These are phyloP conservation scores for Rosa rugosa DNA, from an alignment of 306 rosid species.

Conservation along the genomic window DNA sequence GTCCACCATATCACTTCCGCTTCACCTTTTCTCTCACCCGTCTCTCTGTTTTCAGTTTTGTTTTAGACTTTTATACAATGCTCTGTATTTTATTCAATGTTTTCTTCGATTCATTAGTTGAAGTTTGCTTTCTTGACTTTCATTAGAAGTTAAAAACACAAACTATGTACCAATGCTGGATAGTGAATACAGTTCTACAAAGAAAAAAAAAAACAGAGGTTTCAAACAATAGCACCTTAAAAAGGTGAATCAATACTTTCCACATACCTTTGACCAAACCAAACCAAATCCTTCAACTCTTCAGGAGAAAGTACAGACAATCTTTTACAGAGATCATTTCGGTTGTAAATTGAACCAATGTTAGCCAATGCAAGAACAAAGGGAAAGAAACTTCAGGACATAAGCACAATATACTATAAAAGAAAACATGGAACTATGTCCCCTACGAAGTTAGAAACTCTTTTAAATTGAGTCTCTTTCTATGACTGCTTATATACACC, in stretches of 20 bases:
- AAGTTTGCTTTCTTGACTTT: not conserved
- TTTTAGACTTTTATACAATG: no score
- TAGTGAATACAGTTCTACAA: no score
- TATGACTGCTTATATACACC: slow-evolving; percentile 40
- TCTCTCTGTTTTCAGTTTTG: not conserved
- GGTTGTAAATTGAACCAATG: slow-evolving; percentile 86
- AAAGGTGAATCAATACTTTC: not conserved
- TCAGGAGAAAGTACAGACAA: slow-evolving; percentile 68
- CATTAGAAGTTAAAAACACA: not conserved
- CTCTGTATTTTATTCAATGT: not conserved
- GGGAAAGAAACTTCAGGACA: slow-evolving; percentile 18
- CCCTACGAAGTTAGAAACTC: not conserved
- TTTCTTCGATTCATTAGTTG: not conserved
- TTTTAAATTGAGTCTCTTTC: not conserved
- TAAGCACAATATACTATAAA: not conserved
- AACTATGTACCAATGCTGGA: not conserved
- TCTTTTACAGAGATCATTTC: slow-evolving; percentile 79
- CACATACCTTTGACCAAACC: slow-evolving; percentile 83
- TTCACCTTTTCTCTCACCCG: not conserved
- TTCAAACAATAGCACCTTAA: not conserved
- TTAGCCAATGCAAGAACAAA: slow-evolving; percentile 49
- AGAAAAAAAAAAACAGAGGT: no score
- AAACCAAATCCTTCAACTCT: slow-evolving; percentile 83
- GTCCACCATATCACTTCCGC: not conserved
- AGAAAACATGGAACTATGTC: not conserved